A percentile compares a stretch with the other conserved stretches of the same genome.
phyloP scores from a whole-genome alignment of 176 grass and related monocot species.

The Eleusine indica region DNA sequence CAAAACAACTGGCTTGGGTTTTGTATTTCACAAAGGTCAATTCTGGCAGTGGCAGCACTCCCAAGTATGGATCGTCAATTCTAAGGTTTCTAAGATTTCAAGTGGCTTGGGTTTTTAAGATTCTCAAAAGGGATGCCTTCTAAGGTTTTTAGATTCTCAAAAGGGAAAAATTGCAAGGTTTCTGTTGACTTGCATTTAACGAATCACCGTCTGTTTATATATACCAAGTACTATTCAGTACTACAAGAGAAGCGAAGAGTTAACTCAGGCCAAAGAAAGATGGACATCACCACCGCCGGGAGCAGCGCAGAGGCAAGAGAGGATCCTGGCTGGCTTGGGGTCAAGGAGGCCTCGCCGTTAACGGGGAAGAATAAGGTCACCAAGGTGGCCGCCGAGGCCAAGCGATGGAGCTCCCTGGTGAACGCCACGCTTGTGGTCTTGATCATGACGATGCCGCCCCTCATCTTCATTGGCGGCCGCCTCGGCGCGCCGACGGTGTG shows the following conservation, averaged over 20 bases:
- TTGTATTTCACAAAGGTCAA: neutral
- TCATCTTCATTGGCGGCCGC: conserved; percentile 26
- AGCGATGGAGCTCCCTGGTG: conserved; percentile 26
- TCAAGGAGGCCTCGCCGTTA: conserved; percentile 35
- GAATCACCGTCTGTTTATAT: neutral
- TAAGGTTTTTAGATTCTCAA: neutral
- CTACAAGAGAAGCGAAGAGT: neutral
- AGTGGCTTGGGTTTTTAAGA: too few relatives aligned
- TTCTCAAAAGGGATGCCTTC: neutral
- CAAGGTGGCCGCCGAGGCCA: neutral
- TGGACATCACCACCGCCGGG: neutral
- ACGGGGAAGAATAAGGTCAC: conserved; percentile 17
- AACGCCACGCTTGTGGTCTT: conserved; percentile 33
- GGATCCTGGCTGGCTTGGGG: neutral
- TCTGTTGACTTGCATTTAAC: neutral
- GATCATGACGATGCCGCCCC: conserved; percentile 31
- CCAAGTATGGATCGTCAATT: neutral
- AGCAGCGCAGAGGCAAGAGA: neutral
- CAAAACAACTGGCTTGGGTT: neutral
- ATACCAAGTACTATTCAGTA: neutral
- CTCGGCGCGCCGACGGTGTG: conserved; percentile 27
- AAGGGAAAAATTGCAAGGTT: neutral
- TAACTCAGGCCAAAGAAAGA: neutral
- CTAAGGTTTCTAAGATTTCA: neutral
- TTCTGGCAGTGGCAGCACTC: neutral